A percentile compares a stretch with the other conserved stretches of the same genome.
Conservation (phyloP, 768 basidiomycete species). For the Tricholoma matsutake region DNA sequence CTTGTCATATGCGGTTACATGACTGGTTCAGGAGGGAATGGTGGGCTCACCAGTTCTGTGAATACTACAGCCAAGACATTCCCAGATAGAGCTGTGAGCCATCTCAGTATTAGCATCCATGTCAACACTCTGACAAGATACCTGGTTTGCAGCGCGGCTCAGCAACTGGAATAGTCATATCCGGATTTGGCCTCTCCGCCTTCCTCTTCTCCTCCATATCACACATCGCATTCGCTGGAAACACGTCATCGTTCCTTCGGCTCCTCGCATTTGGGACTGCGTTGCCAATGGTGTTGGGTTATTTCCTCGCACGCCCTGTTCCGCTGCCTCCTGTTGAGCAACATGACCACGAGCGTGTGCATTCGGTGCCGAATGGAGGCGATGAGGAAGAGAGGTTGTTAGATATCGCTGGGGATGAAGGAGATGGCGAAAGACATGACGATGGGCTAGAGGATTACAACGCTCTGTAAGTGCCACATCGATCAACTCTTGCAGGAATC, state of each 20-base stretch:
- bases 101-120: background rate
- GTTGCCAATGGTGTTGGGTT: conserved; percentile 75
- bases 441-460: conserved; percentile 5
- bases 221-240: conserved; percentile 66
- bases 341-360: conserved; percentile 10
- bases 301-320: conserved; percentile 68
- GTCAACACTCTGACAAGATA: background rate
- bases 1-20: conserved; percentile 65
- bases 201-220: conserved; percentile 85
- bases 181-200: conserved; percentile 88
- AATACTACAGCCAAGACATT: conserved; percentile 86
- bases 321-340: conserved; percentile 45
- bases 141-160: conserved; percentile 57
- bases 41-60: conserved; percentile 63
- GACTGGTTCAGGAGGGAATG: conserved; percentile 77
- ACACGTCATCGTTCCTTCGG: conserved; percentile 75
- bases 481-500: background rate
- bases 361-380: conserved; percentile 16
- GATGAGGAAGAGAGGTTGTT: conserved; percentile 6
- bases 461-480: background rate
- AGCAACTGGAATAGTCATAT: conserved; percentile 73
- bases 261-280: conserved; percentile 78
- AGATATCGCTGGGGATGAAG: conserved; percentile 4
- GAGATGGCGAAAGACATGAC: background rate
- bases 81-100: conserved; percentile 62